A percentile compares a stretch with the other conserved stretches of the same genome.
Evolutionary conservation across 108 stramenopile genomes (phyloP).

Genomic region (Parietichytrium sp.): DNA sequence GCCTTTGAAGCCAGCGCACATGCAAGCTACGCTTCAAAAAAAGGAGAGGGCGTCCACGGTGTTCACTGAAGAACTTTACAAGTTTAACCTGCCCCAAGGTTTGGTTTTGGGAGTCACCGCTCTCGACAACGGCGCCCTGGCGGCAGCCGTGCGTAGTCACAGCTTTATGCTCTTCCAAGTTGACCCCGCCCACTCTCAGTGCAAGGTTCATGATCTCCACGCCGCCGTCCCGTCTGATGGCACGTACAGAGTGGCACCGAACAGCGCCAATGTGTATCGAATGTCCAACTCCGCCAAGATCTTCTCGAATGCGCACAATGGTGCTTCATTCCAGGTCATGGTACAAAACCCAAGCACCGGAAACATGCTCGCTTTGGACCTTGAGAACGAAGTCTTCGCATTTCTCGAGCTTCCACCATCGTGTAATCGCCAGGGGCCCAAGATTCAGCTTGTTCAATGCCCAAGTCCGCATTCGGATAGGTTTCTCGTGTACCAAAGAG

Average conservation of each 20-base stretch:
- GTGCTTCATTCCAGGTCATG: not conserved
- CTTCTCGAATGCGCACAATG: too few species aligned
- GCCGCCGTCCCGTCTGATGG: not conserved
- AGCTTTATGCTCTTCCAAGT: constrained; percentile 17
- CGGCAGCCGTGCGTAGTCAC: not conserved
- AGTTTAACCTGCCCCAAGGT: not conserved
- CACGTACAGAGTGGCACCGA: not conserved
- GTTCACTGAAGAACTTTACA: constrained; percentile 15
- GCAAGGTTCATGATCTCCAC: constrained; percentile 7
- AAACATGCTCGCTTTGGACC: constrained; percentile 15
- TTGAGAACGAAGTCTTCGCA: not conserved
- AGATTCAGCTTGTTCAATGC: constrained; percentile 31
- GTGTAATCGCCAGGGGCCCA: not conserved
- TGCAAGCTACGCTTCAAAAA: not conserved
- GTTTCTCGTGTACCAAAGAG: constrained; percentile 16
- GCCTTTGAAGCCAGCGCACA: constrained; percentile 4
- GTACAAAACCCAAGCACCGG: constrained; percentile 11
- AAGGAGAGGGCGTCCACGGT: not conserved
- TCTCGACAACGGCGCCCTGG: not conserved
- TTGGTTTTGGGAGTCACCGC: constrained; percentile 16
- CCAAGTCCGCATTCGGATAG: not conserved
- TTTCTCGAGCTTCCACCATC: constrained; percentile 10
- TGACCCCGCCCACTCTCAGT: not conserved
- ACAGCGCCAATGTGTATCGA: not conserved
- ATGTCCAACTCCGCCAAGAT: too few species aligned